phyloP scores from a whole-genome alignment of 352 stramenopile genomes.

The Phytophthora melonis region DNA sequence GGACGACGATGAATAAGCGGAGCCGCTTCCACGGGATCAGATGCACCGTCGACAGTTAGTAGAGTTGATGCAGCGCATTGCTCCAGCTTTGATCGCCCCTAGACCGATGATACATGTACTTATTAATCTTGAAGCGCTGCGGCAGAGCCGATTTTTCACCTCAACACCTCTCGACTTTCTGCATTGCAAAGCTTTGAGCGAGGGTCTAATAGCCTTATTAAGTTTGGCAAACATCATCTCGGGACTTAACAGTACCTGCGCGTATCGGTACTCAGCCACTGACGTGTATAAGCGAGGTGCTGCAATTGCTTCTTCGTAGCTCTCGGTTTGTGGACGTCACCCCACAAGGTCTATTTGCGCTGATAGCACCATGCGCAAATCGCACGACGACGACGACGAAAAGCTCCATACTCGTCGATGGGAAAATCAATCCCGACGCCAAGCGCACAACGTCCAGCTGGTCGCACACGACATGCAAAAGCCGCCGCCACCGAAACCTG shows the following conservation, averaged over 20 bases:
- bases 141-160: slow-evolving; percentile 17
- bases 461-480: background rate
- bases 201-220: too few species aligned
- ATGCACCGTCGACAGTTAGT: slow-evolving; percentile 30
- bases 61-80: slow-evolving; percentile 24
- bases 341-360: background rate
- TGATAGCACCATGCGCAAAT: slow-evolving; percentile 11
- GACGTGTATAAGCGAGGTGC: background rate
- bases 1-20: slow-evolving; percentile 47
- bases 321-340: background rate
- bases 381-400: slow-evolving; percentile 6
- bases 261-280: too few species aligned
- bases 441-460: background rate
- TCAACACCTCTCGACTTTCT: background rate
- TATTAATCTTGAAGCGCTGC: slow-evolving; percentile 40
- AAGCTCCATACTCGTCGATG: background rate
- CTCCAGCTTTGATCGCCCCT: slow-evolving; percentile 25
- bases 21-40: slow-evolving; percentile 14
- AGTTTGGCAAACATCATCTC: too few species aligned
- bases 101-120: slow-evolving; percentile 39
- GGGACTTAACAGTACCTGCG: too few species aligned
- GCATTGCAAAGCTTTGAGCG: too few species aligned
- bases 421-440: slow-evolving; percentile 1
- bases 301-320: slow-evolving; percentile 4
- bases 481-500: background rate